Base-by-base conservation (phyloP, 2,329 filamentous ascomycete species). In the Setomelanomma holmii region DNA sequence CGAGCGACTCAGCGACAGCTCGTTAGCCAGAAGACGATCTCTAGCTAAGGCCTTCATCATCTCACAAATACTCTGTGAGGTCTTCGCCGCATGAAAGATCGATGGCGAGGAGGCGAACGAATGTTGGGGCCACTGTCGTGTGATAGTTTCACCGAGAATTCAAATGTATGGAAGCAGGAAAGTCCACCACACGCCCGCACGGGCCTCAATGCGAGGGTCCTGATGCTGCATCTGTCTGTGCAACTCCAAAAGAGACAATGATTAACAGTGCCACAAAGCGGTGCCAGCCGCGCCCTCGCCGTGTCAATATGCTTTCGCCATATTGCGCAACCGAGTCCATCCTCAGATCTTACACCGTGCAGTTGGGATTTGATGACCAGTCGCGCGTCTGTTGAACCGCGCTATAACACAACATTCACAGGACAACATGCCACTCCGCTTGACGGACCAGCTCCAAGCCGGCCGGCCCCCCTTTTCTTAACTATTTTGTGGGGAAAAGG, bases 141-240 rank as follows among this genome's bases (percentile, higher is more conserved):
- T 54, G 58, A 56, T 50, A 42, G 41, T 55, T 54, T 51, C 51
- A 30, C 10, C 22, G 49, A 50, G 53, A 53, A 23, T 33, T 20
- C 30, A 52, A 41, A 35, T 45, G 40, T 45, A 34, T 45, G 27
- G 45, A 44, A 49, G 49, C 51, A 36, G 55, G 36, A 30, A 49
- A 39, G 38, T 35, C 60, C 58, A 61, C 61, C 60, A 65, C 58
- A 58, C 64, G 61, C 10, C 53, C 45, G 52, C 56, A 58, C 41
- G 27, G 48, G 40, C 53, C 56, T 51, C 40, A 16, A 21, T 17
- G 45, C 45, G 21, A 44, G 42, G 27, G 24, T 23, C 42, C 12
- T 44, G 46, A 47, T 51, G 49, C 53, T 43, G 44, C 40, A 43
- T 14, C 27, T 21, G 56, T 55, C 58, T 56, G 58, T 58, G 55